Evolutionary conservation across 1,139 yeast species (phyloP), one percentile per base, ranked within the genome.

Genomic region (Magnusiomyces tetraspermus): DNA sequence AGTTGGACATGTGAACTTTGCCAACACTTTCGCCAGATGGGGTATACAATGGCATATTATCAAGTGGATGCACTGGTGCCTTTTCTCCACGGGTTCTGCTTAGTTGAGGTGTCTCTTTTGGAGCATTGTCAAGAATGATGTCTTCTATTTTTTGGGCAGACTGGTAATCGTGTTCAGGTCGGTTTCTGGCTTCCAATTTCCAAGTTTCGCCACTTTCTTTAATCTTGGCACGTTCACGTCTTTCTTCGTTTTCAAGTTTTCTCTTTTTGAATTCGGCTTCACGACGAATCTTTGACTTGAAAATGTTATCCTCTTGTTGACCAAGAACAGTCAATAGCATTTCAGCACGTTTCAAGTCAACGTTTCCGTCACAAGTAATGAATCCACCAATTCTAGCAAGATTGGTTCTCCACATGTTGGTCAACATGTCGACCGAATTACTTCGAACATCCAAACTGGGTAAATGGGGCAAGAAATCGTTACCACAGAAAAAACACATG

Each of bases 401-500:
- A 0, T 79, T 69, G 31, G 79, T 74, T 63, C 90, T 89, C 98
- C 98, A 92, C 49, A 92, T 80, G 44, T 76, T 77, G 8, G 88
- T 83, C 53, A 92, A 71, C 40, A 80, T 75, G 64, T 90, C 97
- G 63, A 92, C 86, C 60, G 96, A 92, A 63, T 88, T 87, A 67
- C 94, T 97, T 61, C 98, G 79, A 46, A 92, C 97, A 65, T 92
- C 97, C 57, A 94, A 75, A 51, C 95, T 83, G 5, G 99, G 98
- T 59, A 94, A 73, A 70, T 92, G 98, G 1, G 99, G 99, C 64
- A 94, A 75, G 75, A 94, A 94, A 79, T 94, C 99, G 66, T 94
- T 94, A 67, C 99, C 99, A 55, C 92, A 95, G 66, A 94, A 94
- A 73, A 94, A 94, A 76, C 97, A 92, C 90, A 94, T 85, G 61